These are phyloP conservation scores for Xylaria flabelliformis DNA, from an alignment of 495 filamentous ascomycete genomes.

Conservation along the genomic window DNA sequence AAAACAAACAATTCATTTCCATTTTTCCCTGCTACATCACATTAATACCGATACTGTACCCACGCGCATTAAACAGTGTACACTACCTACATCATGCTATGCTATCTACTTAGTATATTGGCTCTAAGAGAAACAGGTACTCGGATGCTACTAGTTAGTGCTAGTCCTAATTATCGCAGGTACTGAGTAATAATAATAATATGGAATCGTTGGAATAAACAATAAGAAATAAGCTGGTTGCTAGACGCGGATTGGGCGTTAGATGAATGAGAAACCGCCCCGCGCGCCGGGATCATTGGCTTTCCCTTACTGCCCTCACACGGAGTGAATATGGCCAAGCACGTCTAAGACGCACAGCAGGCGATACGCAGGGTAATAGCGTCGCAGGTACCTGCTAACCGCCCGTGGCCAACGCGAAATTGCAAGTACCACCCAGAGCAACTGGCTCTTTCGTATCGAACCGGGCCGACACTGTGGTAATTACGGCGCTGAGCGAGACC, in stretches of 20 bases:
- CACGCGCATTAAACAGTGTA: slow-evolving; percentile 26
- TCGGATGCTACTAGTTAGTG: slow-evolving; percentile 15
- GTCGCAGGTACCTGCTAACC: slow-evolving; percentile 20
- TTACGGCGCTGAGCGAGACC: slow-evolving; percentile 28
- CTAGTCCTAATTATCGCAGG: slow-evolving; percentile 7
- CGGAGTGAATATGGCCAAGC: slow-evolving; percentile 12
- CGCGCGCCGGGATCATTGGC: slow-evolving; percentile 9
- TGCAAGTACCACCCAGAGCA: slow-evolving; percentile 21
- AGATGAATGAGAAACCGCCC: slow-evolving; percentile 20
- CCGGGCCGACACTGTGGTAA: slow-evolving; percentile 24
- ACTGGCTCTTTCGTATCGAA: slow-evolving; percentile 16
- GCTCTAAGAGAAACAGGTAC: not conserved
- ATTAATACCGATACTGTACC: slow-evolving; percentile 20
- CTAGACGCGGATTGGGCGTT: slow-evolving; percentile 20
- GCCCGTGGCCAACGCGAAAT: slow-evolving; percentile 13
- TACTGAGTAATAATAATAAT: not conserved
- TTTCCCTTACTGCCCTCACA: slow-evolving; percentile 18
- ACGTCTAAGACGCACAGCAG: slow-evolving; percentile 12
- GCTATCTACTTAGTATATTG: not conserved
- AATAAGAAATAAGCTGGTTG: slow-evolving; percentile 19
- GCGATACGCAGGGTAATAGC: slow-evolving; percentile 15
- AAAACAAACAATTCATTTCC: slow-evolving; percentile 26
- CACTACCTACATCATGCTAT: not conserved
- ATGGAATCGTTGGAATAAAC: slow-evolving; percentile 23
- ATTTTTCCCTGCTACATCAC: slow-evolving; percentile 6